Base-by-base conservation (phyloP, 148 eudicot genomes). In the Rhododendron williamsianum region DNA sequence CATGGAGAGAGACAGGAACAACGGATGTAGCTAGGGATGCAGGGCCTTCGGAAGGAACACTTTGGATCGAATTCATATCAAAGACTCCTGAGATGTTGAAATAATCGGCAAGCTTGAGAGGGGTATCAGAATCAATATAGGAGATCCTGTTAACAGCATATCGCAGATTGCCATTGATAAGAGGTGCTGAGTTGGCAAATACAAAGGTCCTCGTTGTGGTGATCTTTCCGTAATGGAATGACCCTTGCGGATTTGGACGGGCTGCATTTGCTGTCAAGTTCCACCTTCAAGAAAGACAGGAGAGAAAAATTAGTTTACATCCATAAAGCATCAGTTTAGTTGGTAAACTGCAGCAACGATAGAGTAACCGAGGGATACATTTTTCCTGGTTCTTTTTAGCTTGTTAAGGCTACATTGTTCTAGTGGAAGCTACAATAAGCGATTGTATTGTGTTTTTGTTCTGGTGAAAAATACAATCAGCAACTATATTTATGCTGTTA, bases 201-300 rank as follows among this genome's bases (percentile, higher is more conserved):
- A 94, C 86, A 77, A 92, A 86, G 43, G 94, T 94, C 85, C 86
- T 91, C 49, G 95, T 60, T 83, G 88, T 78, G 38, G 89, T 90
- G 65, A 96, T 93, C 80, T 82, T 88, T 51, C 98, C 98, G 73
- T 96, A 96, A 81, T 94, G 98, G 88, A 90, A 96, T 21, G 98
- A 96, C 38, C 98, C 98, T 81, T 96, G 98, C 21, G 98, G 98
- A 88, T 96, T 96, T 0, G 98, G 98, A 84, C 98, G 91, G 2
- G 98, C 98, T 84, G 98, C 98, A 89, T 96, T 96, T 81, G 98
- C 88, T 76, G 98, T 96, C 86, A 96, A 65, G 83, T 96, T 96
- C 98, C 98, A 93, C 94, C 98, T 95, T 43, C 85, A 90, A 60
- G 15, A 48, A 52, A 81, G 21, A 77, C 65, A 35, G 30, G 76